Base-by-base conservation (phyloP, 495 filamentous ascomycete species). In the Stereocaulon alpinum region DNA sequence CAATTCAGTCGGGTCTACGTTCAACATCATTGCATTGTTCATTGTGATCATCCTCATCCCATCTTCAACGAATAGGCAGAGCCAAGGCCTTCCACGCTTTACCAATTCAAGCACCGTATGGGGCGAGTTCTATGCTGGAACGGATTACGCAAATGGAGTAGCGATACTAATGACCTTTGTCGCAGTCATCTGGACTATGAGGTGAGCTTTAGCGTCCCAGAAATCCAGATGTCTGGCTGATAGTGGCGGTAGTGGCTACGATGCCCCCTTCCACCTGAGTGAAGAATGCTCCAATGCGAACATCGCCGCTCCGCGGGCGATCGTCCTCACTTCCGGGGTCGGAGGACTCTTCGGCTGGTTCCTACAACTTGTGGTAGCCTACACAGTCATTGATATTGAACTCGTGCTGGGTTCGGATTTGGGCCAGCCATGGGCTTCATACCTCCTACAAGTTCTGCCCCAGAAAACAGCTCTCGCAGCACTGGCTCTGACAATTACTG, bases 241-340 rank as follows among this genome's bases (percentile, higher is more conserved):
- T 43, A 24, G 10, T 20, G 1, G 24, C 15, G 20, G 37, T 32
- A 67, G 65, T 34, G 82, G 85, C 37, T 88, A 88, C 67, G 86
- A 91, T 67, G 80, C 81, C 0, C 83, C 86, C 0, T 91, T 91
- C 67, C 87, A 91, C 69, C 69, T 91, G 24, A 80, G 80, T 40
- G 87, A 91, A 61, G 87, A 91, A 67, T 90, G 87, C 69, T 83
- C 82, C 48, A 90, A 90, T 65, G 87, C 87, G 32, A 82, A 84
- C 56, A 70, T 89, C 53, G 87, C 87, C 40, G 82, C 86, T 2
- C 87, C 87, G 0, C 77, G 87, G 14, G 86, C 87, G n/a, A 91
- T 91, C 59, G 79, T 89, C 27, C 72, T 91, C 65, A 90, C 87
- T 12, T 80, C 80, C 9, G 81, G 71, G 1, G 72, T 85, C 15